phyloP scores from a whole-genome alignment of 768 basidiomycete genomes.

The Lanmaoa rubissima region DNA sequence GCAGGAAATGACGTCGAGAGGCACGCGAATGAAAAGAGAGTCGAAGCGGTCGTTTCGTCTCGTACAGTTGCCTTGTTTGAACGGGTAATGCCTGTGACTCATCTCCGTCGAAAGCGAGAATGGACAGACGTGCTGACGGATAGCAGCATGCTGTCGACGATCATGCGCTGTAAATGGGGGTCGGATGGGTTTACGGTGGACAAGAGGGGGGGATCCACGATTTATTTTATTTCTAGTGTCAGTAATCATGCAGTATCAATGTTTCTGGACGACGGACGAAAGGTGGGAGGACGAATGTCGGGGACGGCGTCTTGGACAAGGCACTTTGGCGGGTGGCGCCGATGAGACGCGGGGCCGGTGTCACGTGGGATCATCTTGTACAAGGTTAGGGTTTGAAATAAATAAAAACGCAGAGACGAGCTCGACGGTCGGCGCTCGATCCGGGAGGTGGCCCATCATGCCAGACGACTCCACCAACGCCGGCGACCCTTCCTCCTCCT shows the following conservation, averaged over 20 bases:
- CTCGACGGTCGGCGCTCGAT: constrained; percentile 22
- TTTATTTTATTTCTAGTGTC: too few relatives aligned
- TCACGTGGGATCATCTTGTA: constrained; percentile 15
- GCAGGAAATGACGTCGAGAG: constrained; percentile 1
- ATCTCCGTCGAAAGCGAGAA: not conserved
- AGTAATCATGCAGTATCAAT: too few relatives aligned
- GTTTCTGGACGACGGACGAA: too few relatives aligned
- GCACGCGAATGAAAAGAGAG: not conserved
- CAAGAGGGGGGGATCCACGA: not conserved
- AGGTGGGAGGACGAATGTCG: too few relatives aligned
- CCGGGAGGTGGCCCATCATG: constrained; percentile 23
- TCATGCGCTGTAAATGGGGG: too few relatives aligned
- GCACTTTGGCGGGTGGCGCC: too few relatives aligned
- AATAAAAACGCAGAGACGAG: constrained; percentile 14
- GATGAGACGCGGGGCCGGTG: constrained; percentile 7
- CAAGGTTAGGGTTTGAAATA: constrained; percentile 28
- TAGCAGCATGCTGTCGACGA: too few relatives aligned
- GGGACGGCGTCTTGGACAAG: too few relatives aligned
- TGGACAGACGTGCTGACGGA: too few relatives aligned
- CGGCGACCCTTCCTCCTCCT: constrained; percentile 11
- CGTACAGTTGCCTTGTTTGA: not conserved
- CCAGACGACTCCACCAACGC: constrained; percentile 30
- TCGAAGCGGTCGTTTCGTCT: not conserved
- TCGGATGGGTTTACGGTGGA: too few relatives aligned
- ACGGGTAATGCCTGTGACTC: not conserved